Base-by-base conservation (phyloP, 1,284 basidiomycete species). In the Lentinula novae-zelandiae region DNA sequence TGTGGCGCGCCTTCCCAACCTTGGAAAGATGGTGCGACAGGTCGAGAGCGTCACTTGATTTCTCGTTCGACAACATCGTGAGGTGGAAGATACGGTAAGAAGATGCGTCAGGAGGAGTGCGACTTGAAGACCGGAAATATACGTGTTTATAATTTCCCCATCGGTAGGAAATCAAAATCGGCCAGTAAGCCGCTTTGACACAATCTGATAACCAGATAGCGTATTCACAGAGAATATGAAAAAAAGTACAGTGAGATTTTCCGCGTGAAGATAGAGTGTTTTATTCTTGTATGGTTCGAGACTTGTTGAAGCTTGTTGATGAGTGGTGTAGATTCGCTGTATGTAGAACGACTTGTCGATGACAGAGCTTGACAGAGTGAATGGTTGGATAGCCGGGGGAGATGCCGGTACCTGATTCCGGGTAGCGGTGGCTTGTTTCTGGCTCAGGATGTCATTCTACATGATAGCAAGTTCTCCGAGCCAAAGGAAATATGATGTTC, bases 1-100 rank as follows among this genome's bases (percentile, higher is more conserved):
- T 65, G 36, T 69, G 60, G 38, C 90, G 76, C 42, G 81, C 78
- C 63, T 75, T 77, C 3, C 83, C 74, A 33, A 84, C 10, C 31
- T 60, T 64, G 15, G 67, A 66, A 46, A 67, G 60, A 57, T 67
- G 67, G 58, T 68, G 67, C 8, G 64, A 58, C 49, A 68, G 57
- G 54, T 67, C 63, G 33, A 67, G 54, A 1, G 84, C 73, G 60
- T 79, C 76, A 62, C 66, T 62, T 31, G 57, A 69, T 66, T 75
- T 75, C 64, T 76, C 74, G 20, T 50, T 51, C 39, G 10, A 52
- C 36, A 33, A 60, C 72, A 75, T 75, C 15, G 49, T 31, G 31
- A n/a, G 27, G 12, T 6, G 38, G 44, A 48, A 17, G 36, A 13
- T 31, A 22, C 12, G 49, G 17, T 27, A 40, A 39, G 40, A 22